Percentiles rank a stretch among this genome's conserved stretches.
Conservation (phyloP, 2,329 filamentous ascomycete species). For the Calonectria henricotiae region DNA sequence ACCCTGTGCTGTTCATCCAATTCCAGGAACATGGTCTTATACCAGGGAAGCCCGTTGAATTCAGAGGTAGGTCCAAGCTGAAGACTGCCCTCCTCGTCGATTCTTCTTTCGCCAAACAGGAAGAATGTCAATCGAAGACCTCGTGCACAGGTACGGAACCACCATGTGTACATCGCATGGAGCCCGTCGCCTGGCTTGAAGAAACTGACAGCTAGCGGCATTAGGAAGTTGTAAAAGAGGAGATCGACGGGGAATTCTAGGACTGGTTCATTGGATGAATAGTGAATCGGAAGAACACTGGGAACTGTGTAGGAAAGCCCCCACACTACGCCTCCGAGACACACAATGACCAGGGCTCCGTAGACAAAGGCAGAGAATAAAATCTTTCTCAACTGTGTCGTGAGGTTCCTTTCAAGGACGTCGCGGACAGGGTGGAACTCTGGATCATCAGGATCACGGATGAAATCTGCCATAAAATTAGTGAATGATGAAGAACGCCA, state of each 20-base stretch:
- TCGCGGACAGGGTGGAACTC: slow-evolving; percentile 98
- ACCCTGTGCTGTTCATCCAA: slow-evolving; percentile 62
- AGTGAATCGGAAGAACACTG: slow-evolving; percentile 89
- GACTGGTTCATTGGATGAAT: slow-evolving; percentile 92
- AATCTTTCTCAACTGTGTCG: slow-evolving; percentile 95
- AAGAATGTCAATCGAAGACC: slow-evolving; percentile 89
- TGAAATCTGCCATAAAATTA: slow-evolving; percentile 79
- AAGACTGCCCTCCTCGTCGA: slow-evolving; percentile 86
- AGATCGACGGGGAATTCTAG: slow-evolving; percentile 96
- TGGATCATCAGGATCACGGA: slow-evolving; percentile 96
- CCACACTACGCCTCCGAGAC: slow-evolving; percentile 97
- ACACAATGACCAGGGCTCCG: slow-evolving; percentile 91
- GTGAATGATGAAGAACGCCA: slow-evolving; percentile 1
- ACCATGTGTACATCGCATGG: slow-evolving; percentile 93
- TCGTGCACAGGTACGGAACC: slow-evolving; percentile 91
- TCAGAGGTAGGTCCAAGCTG: slow-evolving; percentile 61
- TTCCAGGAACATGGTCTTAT: slow-evolving; percentile 66
- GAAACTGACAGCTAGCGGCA: slow-evolving; percentile 87
- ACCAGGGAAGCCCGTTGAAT: slow-evolving; percentile 57
- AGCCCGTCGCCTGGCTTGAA: slow-evolving; percentile 90
- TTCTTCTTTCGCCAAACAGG: slow-evolving; percentile 86
- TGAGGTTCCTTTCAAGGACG: slow-evolving; percentile 92
- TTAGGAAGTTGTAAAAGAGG: slow-evolving; percentile 96
- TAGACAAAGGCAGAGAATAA: slow-evolving; percentile 97
- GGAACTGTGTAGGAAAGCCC: slow-evolving; percentile 79